Conservation (phyloP, 805 yeast genomes). For the Brettanomyces bruxellensis region DNA sequence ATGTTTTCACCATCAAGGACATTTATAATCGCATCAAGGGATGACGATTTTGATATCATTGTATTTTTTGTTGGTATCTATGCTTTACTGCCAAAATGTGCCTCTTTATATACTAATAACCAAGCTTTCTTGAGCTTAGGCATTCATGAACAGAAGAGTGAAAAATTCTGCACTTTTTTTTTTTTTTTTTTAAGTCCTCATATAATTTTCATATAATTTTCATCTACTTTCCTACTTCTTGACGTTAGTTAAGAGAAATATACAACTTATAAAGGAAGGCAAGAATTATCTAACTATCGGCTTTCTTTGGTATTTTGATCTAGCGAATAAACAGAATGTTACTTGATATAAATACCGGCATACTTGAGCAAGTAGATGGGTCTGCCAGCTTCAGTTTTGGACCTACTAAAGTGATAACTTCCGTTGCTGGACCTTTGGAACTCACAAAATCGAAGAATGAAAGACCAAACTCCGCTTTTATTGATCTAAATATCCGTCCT, state of each 20-base stretch:
- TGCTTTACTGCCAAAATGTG: neutral
- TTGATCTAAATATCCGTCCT: slow-evolving; percentile 77
- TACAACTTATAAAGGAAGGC: too few relatives aligned
- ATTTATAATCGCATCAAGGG: slow-evolving; percentile 18
- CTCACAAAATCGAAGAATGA: slow-evolving; percentile 70
- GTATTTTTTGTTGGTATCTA: neutral
- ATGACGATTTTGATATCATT: neutral
- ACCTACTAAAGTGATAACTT: slow-evolving; percentile 50
- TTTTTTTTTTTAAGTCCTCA: too few relatives aligned
- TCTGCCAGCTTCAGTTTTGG: slow-evolving; percentile 53
- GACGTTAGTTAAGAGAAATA: too few relatives aligned
- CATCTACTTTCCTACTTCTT: too few relatives aligned
- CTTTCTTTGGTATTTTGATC: too few relatives aligned
- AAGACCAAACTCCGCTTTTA: slow-evolving; percentile 63
- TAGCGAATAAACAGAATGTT: neutral
- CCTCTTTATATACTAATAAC: neutral
- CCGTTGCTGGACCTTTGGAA: slow-evolving; percentile 90
- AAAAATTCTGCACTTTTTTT: too few relatives aligned
- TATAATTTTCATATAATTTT: too few relatives aligned
- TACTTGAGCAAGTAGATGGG: slow-evolving; percentile 65
- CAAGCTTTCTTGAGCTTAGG: too few relatives aligned
- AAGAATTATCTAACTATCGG: too few relatives aligned
- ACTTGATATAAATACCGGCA: slow-evolving; percentile 9
- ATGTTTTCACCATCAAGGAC: slow-evolving; percentile 18
- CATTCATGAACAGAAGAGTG: too few relatives aligned